Evolutionary conservation across 1,284 basidiomycete species (phyloP), one percentile per base, ranked within the genome.

Genomic region (Microbotryomycetes sp.): DNA sequence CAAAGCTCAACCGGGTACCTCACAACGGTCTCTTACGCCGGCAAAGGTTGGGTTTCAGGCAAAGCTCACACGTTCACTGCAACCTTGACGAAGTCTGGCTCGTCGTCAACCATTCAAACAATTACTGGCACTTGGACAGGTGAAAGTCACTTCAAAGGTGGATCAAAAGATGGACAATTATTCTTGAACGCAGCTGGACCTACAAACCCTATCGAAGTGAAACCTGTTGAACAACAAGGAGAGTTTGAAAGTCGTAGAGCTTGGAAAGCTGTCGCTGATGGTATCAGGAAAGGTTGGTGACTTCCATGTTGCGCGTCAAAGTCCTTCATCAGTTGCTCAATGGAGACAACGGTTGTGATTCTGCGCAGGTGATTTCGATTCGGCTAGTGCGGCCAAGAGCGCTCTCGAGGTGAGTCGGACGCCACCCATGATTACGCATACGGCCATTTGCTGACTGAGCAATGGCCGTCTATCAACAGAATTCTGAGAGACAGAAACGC

Each of bases 21-120:
- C 26, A 82, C 85, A 19, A 81, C 82, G 56, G 82, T 87, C 72
- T 69, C 58, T 71, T 97, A 96, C 82, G 89, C 91, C 72, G 94
- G 93, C 77, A 92, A 91, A 73, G 94, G 73, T 54, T 70, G 62
- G 58, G 71, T 77, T 42, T 71, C 70, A 5, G 65, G 93, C 67
- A 96, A 93, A 77, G 84, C 89, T 3, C 94, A 98, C 78, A 82
- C 85, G 12, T 96, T 89, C 84, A 94, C 92, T 77, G 91, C 94
- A 4, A 80, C 81, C 15, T 76, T 94, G 32, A 77, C 81, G 1
- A 76, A 80, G 30, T 78, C 81, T 7, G 52, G 31, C 46, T 56
- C 54, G 12, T 71, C 77, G 23, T 71, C 76, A 49, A 68, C 72
- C 47, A 70, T 81, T 58, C 81, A 84, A 74, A 80, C 85, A 23